Conservation (phyloP, 805 yeast species). For the Pichia kluyveri region DNA sequence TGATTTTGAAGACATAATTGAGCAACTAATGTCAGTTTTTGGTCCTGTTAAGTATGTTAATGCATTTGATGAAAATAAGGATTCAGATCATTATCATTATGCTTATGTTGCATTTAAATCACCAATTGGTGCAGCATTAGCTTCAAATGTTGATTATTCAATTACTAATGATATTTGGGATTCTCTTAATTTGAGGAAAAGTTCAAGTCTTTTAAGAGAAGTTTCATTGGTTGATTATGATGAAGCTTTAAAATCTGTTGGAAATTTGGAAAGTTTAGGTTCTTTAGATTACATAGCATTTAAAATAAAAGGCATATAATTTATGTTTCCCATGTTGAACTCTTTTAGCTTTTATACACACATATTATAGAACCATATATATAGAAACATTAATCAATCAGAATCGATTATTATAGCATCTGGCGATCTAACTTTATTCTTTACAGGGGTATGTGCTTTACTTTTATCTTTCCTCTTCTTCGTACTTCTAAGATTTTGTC, state of each 20-base stretch:
- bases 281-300: conserved; percentile 4
- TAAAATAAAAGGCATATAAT: too few species aligned
- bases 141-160: conserved; percentile 34
- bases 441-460: conserved; percentile 42
- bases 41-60: conserved; percentile 27
- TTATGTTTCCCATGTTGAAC: too few species aligned
- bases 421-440: conserved; percentile 60
- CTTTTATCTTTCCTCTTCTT: conserved; percentile 55
- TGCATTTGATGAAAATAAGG: conserved; percentile 3
- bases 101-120: conserved; percentile 29
- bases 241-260: background rate
- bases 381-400: conserved; percentile 4
- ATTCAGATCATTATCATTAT: conserved; percentile 25
- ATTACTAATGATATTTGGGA: conserved; percentile 38
- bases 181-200: conserved; percentile 31
- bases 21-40: conserved; percentile 35
- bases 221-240: conserved; percentile 13
- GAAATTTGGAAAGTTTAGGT: background rate
- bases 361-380: too few species aligned
- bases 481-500: conserved; percentile 54
- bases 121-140: conserved; percentile 24
- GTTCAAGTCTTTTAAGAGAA: conserved; percentile 37
- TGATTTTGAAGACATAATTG: conserved; percentile 27
- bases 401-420: conserved; percentile 76
- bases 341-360: too few species aligned